phyloP scores from a whole-genome alignment of 1,284 basidiomycete genomes.

The Moesziomyces antarcticus region DNA sequence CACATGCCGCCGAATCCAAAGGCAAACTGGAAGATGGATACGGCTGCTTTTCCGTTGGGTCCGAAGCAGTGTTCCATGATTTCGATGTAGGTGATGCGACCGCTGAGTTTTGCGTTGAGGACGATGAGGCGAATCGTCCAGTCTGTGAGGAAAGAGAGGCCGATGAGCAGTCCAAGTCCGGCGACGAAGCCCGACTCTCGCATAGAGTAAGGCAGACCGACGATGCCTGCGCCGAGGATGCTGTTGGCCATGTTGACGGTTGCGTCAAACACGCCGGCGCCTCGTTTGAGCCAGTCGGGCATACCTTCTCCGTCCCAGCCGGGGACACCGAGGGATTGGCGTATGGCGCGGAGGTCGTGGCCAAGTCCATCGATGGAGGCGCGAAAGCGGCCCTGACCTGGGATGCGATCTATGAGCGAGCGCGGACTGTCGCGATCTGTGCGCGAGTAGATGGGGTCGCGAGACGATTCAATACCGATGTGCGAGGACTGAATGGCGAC shows the following conservation, averaged over 20 bases:
- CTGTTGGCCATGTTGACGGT: conserved; percentile 96
- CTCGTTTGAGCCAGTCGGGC: conserved; percentile 70
- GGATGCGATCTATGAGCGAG: conserved; percentile 41
- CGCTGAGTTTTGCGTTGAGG: conserved; percentile 93
- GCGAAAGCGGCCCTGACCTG: conserved; percentile 21
- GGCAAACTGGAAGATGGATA: conserved; percentile 96
- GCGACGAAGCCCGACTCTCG: conserved; percentile 91
- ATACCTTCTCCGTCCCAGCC: conserved; percentile 70
- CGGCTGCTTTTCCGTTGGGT: conserved; percentile 75
- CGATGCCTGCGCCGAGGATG: conserved; percentile 86
- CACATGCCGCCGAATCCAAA: conserved; percentile 91
- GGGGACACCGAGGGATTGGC: conserved; percentile 45
- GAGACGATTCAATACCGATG: conserved; percentile 18
- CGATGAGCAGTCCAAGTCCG: conserved; percentile 82
- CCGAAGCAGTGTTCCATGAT: conserved; percentile 97
- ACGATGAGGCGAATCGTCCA: conserved; percentile 96
- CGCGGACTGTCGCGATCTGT: conserved; percentile 27
- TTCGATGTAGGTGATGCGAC: conserved; percentile 91
- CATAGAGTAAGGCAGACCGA: conserved; percentile 84
- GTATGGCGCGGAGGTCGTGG: conserved; percentile 52
- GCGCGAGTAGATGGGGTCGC: conserved; percentile 4
- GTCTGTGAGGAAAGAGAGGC: conserved; percentile 87
- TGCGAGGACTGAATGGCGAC: conserved; percentile 40
- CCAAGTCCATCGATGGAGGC: conserved; percentile 55
- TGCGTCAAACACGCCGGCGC: conserved; percentile 83